A percentile compares a stretch with the other conserved stretches of the same genome.
phyloP scores from a whole-genome alignment of 1,284 basidiomycete species.

The Xerocomus minutiporus region DNA sequence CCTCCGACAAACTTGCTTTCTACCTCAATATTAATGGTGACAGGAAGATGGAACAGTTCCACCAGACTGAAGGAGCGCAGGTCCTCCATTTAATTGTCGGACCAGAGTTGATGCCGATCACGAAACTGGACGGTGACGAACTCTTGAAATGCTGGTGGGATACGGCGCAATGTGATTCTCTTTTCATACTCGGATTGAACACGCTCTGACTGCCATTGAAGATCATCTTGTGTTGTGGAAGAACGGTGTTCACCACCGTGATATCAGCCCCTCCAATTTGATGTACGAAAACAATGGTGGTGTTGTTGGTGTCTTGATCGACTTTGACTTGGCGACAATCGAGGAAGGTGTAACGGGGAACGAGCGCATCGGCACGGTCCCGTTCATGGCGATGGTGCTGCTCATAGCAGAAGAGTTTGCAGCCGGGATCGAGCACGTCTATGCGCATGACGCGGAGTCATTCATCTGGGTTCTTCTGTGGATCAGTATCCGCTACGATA shows the following conservation, averaged over 20 bases:
- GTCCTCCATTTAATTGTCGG: too few relatives aligned
- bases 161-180: slow-evolving; percentile 2
- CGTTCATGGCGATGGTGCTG: not conserved
- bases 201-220: slow-evolving; percentile 8
- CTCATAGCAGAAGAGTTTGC: too few relatives aligned
- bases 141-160: slow-evolving; percentile 9
- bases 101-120: slow-evolving; percentile 6
- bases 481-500: too few relatives aligned
- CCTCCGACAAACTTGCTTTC: too few relatives aligned
- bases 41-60: too few relatives aligned
- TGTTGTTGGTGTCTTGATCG: not conserved
- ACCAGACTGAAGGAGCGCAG: too few relatives aligned
- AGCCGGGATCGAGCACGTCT: too few relatives aligned
- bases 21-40: too few relatives aligned
- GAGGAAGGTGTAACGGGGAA: not conserved
- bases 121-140: slow-evolving; percentile 3
- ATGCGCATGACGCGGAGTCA: too few relatives aligned
- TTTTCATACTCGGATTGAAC: not conserved
- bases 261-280: slow-evolving; percentile 32
- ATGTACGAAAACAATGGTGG: slow-evolving; percentile 20
- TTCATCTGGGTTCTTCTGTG: too few relatives aligned
- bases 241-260: slow-evolving; percentile 26
- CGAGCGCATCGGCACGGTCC: not conserved
- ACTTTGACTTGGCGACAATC: not conserved
- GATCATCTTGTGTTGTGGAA: slow-evolving; percentile 33